These are phyloP conservation scores for Ustilago curta DNA, from an alignment of 1,284 basidiomycete genomes.

Conservation along the genomic window DNA sequence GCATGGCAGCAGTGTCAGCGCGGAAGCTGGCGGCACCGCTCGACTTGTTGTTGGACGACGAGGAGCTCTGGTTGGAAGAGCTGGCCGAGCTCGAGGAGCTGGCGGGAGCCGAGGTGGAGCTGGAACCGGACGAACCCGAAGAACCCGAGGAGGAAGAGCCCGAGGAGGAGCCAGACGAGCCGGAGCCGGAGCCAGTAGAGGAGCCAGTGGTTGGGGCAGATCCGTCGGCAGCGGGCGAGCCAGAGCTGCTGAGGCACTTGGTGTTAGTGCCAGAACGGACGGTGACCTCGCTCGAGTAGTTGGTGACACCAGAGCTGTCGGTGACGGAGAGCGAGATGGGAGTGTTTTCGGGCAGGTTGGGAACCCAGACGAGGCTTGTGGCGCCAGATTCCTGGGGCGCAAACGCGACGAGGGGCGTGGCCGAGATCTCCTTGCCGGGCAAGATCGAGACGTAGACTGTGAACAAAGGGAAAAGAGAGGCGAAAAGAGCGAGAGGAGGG, in stretches of 20 bases:
- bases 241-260: constrained; percentile 23
- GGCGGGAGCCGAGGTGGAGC: constrained; percentile 8
- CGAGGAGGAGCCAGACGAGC: constrained; percentile 11
- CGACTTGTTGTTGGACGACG: not conserved
- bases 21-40: constrained; percentile 33
- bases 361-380: constrained; percentile 36
- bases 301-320: constrained; percentile 29
- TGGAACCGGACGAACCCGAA: constrained; percentile 9
- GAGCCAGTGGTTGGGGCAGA: constrained; percentile 24
- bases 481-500: not conserved
- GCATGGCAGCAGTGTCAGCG: constrained; percentile 26
- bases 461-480: not conserved
- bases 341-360: constrained; percentile 34
- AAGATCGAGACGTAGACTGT: constrained; percentile 40
- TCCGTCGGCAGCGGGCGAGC: constrained; percentile 23
- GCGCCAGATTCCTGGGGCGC: constrained; percentile 24
- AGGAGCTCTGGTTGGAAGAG: no score
- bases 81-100: not conserved
- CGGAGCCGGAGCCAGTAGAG: constrained; percentile 9
- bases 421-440: constrained; percentile 37
- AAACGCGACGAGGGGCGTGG: constrained; percentile 39
- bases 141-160: constrained; percentile 11
- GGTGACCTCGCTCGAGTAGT: constrained; percentile 32
- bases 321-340: constrained; percentile 39
- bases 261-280: constrained; percentile 36